Evolutionary conservation across 768 basidiomycete genomes (phyloP).

Genomic region (Mrakia blollopis): DNA sequence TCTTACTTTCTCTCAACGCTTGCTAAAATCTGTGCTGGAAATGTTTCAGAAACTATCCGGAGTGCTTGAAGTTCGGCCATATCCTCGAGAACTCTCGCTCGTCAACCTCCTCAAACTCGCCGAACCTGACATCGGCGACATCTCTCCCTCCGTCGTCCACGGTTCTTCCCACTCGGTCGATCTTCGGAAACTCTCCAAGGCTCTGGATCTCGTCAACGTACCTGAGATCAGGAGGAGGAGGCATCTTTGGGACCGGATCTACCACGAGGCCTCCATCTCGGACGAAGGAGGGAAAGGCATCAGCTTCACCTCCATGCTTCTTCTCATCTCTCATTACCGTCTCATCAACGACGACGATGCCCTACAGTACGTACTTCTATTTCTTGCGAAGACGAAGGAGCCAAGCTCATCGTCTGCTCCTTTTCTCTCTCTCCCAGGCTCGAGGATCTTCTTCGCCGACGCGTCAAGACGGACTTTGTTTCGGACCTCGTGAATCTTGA

Average conservation of each 20-base stretch:
- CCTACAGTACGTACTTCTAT: conserved; percentile 47
- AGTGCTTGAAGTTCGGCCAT: conserved; percentile 55
- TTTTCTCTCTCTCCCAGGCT: conserved; percentile 51
- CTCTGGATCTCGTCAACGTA: conserved; percentile 64
- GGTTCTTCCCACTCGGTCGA: conserved; percentile 48
- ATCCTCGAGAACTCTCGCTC: conserved; percentile 64
- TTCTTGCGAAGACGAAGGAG: conserved; percentile 52
- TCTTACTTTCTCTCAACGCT: background rate
- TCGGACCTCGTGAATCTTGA: conserved; percentile 80
- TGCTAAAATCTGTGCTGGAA: too few relatives aligned
- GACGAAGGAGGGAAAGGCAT: conserved; percentile 72
- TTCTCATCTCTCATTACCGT: conserved; percentile 78
- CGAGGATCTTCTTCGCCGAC: conserved; percentile 70
- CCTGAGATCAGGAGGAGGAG: conserved; percentile 60
- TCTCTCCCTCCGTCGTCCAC: background rate
- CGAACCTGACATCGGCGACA: background rate
- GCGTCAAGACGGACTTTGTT: conserved; percentile 71
- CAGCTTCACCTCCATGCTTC: conserved; percentile 82
- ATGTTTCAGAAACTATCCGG: conserved; percentile 4
- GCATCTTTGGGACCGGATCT: conserved; percentile 66
- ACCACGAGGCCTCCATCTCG: conserved; percentile 76
- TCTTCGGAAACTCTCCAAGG: conserved; percentile 56
- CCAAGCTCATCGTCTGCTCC: conserved; percentile 33
- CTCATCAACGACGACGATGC: conserved; percentile 85
- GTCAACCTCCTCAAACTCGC: conserved; percentile 53